Percentiles rank a stretch among this genome's conserved stretches.
These are phyloP conservation scores for Myriosclerotinia scirpicola DNA, from an alignment of 2,329 filamentous ascomycete genomes.

Conservation along the genomic window DNA sequence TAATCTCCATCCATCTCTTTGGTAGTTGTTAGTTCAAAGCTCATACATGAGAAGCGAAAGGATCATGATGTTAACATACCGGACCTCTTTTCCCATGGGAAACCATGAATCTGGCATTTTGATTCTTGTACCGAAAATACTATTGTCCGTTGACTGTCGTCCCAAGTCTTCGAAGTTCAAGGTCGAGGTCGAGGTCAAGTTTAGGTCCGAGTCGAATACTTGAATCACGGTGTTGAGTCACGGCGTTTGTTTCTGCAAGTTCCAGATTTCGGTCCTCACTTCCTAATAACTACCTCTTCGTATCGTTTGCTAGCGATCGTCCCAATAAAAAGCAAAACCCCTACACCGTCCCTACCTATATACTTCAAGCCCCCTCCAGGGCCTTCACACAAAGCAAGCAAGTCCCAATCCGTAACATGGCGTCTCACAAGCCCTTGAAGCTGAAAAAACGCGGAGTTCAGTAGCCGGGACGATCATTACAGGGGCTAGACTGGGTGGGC, in stretches of 20 bases:
- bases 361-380: background rate
- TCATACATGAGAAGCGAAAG: background rate
- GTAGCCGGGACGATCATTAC: background rate
- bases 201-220: background rate
- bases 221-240: background rate
- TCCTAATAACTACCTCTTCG: background rate
- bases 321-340: background rate
- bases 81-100: conserved; percentile 12
- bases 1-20: conserved; percentile 50
- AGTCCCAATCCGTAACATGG: background rate
- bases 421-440: conserved; percentile 8
- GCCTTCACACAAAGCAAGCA: background rate
- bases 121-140: background rate
- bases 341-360: background rate
- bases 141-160: background rate
- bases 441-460: background rate
- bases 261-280: background rate
- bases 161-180: background rate
- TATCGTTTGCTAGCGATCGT: background rate
- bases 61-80: conserved; percentile 13
- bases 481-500: background rate
- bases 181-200: background rate
- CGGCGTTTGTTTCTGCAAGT: background rate
- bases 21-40: conserved; percentile 1
- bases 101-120: conserved; percentile 32